Evolutionary conservation across 2,329 filamentous ascomycete species (phyloP).

Genomic region (Trichoderma breve): DNA sequence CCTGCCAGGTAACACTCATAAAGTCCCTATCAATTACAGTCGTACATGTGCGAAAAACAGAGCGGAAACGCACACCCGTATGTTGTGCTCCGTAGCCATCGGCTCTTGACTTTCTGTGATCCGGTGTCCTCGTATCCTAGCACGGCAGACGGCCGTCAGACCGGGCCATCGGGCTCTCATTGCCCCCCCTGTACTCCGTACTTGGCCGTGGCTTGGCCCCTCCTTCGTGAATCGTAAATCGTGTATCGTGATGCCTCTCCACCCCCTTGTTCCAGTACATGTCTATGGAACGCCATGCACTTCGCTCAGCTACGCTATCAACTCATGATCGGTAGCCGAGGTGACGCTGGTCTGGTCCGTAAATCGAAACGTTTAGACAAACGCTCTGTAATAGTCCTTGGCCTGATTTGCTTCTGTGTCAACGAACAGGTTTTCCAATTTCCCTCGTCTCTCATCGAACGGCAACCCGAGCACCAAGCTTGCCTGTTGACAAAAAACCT

Average conservation of each 20-base stretch:
- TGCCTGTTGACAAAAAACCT: conserved; percentile 84
- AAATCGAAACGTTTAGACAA: neutral
- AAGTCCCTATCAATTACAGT: neutral
- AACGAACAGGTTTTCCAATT: neutral
- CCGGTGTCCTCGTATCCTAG: neutral
- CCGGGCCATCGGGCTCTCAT: neutral
- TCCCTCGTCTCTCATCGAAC: conserved; percentile 30
- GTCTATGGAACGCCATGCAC: neutral
- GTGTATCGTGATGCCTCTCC: neutral
- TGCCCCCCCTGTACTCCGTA: neutral
- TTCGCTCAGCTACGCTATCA: neutral
- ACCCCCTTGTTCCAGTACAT: neutral
- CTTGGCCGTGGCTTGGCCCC: neutral
- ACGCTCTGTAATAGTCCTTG: neutral
- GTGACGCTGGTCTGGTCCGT: neutral
- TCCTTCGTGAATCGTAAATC: conserved; percentile 15
- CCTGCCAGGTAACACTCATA: neutral
- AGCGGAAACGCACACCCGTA: neutral
- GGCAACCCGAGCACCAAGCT: conserved; percentile 56
- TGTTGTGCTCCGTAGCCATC: neutral
- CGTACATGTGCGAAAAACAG: neutral
- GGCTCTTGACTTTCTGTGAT: neutral
- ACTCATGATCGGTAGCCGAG: neutral
- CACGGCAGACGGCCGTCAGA: neutral
- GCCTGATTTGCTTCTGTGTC: neutral